A percentile compares a stretch with the other conserved stretches of the same genome.
Evolutionary conservation across 768 basidiomycete genomes (phyloP).

Genomic region (Mycena galopus): DNA sequence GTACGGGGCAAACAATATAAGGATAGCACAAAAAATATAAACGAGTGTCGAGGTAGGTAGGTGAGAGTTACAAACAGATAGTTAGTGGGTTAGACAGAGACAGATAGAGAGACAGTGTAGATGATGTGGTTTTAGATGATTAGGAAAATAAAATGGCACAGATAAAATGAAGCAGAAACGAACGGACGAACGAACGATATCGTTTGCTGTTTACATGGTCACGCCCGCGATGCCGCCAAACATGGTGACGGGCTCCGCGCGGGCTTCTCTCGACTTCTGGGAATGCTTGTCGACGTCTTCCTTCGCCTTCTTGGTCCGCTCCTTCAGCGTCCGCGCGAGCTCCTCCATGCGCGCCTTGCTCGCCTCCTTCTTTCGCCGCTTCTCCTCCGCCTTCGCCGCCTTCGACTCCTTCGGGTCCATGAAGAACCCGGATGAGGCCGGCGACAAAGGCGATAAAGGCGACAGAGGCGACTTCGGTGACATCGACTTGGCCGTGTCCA

Average conservation of each 20-base stretch:
- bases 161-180: background rate
- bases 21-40: slow-evolving; percentile 2
- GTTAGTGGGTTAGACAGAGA: background rate
- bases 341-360: slow-evolving; percentile 54
- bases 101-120: background rate
- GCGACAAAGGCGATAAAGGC: background rate
- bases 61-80: slow-evolving; percentile 2
- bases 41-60: background rate
- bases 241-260: slow-evolving; percentile 33
- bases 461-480: background rate
- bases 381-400: slow-evolving; percentile 57
- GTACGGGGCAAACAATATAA: background rate
- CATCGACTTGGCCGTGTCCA: slow-evolving; percentile 9
- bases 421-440: slow-evolving; percentile 37
- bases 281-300: slow-evolving; percentile 48
- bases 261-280: slow-evolving; percentile 30
- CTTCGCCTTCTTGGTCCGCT: slow-evolving; percentile 48
- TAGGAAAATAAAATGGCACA: background rate
- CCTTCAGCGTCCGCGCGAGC: slow-evolving; percentile 61
- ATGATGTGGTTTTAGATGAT: background rate
- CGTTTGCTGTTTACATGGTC: slow-evolving; percentile 12
- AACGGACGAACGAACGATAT: background rate
- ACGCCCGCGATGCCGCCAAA: slow-evolving; percentile 37
- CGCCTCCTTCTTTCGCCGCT: slow-evolving; percentile 54
- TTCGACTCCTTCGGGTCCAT: slow-evolving; percentile 62